Evolutionary conservation across 2,329 filamentous ascomycete species (phyloP), one percentile per base, ranked within the genome.

Genomic region (Neonectria magnoliae): DNA sequence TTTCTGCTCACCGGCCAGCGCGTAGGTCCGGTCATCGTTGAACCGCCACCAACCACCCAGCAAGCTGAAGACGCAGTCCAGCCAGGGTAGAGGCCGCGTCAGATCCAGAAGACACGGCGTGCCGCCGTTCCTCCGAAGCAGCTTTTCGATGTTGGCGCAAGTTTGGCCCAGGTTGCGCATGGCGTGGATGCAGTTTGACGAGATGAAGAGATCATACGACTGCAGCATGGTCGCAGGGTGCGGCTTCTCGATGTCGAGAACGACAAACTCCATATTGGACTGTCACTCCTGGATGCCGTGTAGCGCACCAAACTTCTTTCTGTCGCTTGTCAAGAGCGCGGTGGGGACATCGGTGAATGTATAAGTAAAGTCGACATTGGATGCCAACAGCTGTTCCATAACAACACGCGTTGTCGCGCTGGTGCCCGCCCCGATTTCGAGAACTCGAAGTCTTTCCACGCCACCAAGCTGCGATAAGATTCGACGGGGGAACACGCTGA

Each of bases 361-460:
- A 60, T 84, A 83, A 6, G 74, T 60, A n/a, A 82, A 66, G 0
- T 65, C 62, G 2, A 79, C 58, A 9, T 67, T 69, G 0, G 60
- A 52, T 0, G 22, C 22, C 1, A 57, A 62, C 3, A 84, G 70
- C 1, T 60, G 44, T 0, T 73, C 62, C 0, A 80, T 59, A 1
- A 83, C 25, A 1, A 70, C 58, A 11, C 64, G 67, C 0, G 82
- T 81, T 0, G 82, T 84, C 0, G 79, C 81, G 3, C 82, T 82
- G 1, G 81, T 82, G 11, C 81, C 82, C 0, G 76, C 81, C 0
- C 82, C 82, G 8, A 83, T 64, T 67, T 84, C 81, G 55, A 85
- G 74, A 41, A 84, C 79, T 3, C 73, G 70, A n/a, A 82, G 65
- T 4, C 71, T 51, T 29, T 29, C 9, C 27, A 9, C 27, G 6